These are phyloP conservation scores for Trichosporon sp. DNA, from an alignment of 1,284 basidiomycete genomes.

Conservation along the genomic window DNA sequence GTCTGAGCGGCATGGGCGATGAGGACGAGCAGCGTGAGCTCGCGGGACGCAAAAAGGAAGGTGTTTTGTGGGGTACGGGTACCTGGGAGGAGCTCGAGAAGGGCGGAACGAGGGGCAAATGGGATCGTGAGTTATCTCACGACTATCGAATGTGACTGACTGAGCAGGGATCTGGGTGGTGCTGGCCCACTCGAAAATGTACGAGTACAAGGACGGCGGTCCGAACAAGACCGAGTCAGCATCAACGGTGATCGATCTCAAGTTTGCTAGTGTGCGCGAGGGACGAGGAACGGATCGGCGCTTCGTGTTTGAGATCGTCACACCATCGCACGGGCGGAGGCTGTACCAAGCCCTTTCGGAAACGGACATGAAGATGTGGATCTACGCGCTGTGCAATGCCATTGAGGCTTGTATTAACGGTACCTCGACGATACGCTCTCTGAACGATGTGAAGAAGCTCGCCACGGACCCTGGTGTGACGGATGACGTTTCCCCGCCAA, in stretches of 20 bases:
- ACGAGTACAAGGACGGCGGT: slow-evolving; percentile 45
- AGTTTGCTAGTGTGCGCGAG: slow-evolving; percentile 47
- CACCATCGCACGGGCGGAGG: slow-evolving; percentile 48
- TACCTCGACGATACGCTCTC: slow-evolving; percentile 47
- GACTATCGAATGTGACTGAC: not conserved
- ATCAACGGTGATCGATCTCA: slow-evolving; percentile 45
- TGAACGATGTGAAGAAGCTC: slow-evolving; percentile 19
- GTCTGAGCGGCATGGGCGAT: slow-evolving; percentile 32
- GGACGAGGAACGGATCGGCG: slow-evolving; percentile 46
- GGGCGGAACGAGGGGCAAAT: slow-evolving; percentile 33
- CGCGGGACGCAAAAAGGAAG: slow-evolving; percentile 46
- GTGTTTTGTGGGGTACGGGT: slow-evolving; percentile 46
- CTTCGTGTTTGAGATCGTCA: slow-evolving; percentile 53
- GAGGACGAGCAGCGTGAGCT: slow-evolving; percentile 42
- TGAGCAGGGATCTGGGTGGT: slow-evolving; percentile 46
- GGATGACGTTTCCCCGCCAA: not conserved
- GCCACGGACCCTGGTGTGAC: not conserved
- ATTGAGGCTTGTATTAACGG: slow-evolving; percentile 54
- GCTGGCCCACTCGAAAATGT: slow-evolving; percentile 44
- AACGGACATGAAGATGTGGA: slow-evolving; percentile 51
- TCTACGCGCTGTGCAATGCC: slow-evolving; percentile 52
- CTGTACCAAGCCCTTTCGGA: slow-evolving; percentile 53
- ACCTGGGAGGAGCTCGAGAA: slow-evolving; percentile 44
- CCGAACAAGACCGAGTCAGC: slow-evolving; percentile 32
- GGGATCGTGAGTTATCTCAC: slow-evolving; percentile 45